These are phyloP conservation scores for Neonectria neomacrospora DNA, from an alignment of 2,329 filamentous ascomycete genomes.

Conservation along the genomic window DNA sequence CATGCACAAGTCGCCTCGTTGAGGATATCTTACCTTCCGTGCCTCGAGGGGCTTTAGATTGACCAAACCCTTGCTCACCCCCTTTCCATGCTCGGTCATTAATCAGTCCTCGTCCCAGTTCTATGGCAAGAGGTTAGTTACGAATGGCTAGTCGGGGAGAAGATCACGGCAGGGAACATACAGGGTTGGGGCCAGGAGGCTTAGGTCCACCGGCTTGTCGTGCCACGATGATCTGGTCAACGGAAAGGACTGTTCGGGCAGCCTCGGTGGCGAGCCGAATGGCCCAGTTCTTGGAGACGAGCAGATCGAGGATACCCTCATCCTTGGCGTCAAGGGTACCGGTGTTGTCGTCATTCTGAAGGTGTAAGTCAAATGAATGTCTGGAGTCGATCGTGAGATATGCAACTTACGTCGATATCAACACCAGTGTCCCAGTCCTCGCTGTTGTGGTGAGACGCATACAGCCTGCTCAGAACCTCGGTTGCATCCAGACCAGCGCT, in stretches of 20 bases:
- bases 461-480: constrained; percentile 92
- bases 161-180: constrained; percentile 48
- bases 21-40: constrained; percentile 41
- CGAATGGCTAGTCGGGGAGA: constrained; percentile 4
- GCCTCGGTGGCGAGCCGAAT: constrained; percentile 97
- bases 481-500: constrained; percentile 96
- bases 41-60: constrained; percentile 31
- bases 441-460: constrained; percentile 90
- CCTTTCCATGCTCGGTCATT: constrained; percentile 45
- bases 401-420: constrained; percentile 78
- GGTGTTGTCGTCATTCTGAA: constrained; percentile 77
- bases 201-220: constrained; percentile 97
- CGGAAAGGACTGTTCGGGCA: constrained; percentile 90
- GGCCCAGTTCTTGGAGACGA: constrained; percentile 94
- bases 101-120: constrained; percentile 73
- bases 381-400: neutral
- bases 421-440: constrained; percentile 92
- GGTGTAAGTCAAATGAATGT: constrained; percentile 42
- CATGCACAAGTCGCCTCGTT: constrained; percentile 17
- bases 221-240: constrained; percentile 99
- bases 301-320: constrained; percentile 89
- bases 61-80: constrained; percentile 36
- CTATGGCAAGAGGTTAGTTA: constrained; percentile 50
- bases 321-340: constrained; percentile 88
- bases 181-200: constrained; percentile 91